phyloP scores from a whole-genome alignment of 1,139 yeast genomes.

The Diutina pseudorugosa region DNA sequence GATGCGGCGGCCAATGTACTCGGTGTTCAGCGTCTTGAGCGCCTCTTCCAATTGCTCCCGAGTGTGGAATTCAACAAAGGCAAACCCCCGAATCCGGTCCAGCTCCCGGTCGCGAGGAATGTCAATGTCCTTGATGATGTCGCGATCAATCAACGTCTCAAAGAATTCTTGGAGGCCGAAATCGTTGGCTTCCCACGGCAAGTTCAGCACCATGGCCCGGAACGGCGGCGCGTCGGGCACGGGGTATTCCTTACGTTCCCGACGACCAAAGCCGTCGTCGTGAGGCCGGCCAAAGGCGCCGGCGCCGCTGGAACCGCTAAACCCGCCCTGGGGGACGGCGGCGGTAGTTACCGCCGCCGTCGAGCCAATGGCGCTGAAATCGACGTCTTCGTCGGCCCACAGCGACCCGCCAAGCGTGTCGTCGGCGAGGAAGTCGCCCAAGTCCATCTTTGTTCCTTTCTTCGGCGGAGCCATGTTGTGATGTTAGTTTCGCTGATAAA shows the following conservation, averaged over 20 bases:
- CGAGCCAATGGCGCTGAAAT: slow-evolving; percentile 46
- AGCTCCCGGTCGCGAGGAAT: slow-evolving; percentile 59
- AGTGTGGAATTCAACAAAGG: slow-evolving; percentile 68
- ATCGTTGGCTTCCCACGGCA: slow-evolving; percentile 76
- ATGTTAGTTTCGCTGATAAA: neutral
- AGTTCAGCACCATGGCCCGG: slow-evolving; percentile 76
- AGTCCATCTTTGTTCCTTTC: slow-evolving; percentile 33
- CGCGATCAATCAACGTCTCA: slow-evolving; percentile 40
- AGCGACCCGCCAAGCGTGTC: slow-evolving; percentile 32
- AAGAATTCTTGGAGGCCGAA: slow-evolving; percentile 55
- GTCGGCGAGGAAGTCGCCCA: slow-evolving; percentile 39
- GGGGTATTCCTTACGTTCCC: slow-evolving; percentile 58
- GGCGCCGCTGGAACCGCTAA: slow-evolving; percentile 26
- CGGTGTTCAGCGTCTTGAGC: slow-evolving; percentile 49
- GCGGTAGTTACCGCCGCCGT: slow-evolving; percentile 35
- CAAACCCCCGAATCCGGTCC: slow-evolving; percentile 71
- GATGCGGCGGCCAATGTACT: slow-evolving; percentile 64
- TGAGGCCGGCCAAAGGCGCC: slow-evolving; percentile 10
- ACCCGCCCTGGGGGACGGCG: slow-evolving; percentile 7
- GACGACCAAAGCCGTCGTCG: slow-evolving; percentile 9
- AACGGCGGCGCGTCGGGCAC: slow-evolving; percentile 88
- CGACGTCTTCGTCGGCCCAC: slow-evolving; percentile 74
- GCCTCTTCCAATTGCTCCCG: slow-evolving; percentile 62
- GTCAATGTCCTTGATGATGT: slow-evolving; percentile 44
- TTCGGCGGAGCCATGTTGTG: slow-evolving; percentile 23